Evolutionary conservation across 2,329 filamentous ascomycete species (phyloP).

Genomic region (Phyllosticta citriasiana): DNA sequence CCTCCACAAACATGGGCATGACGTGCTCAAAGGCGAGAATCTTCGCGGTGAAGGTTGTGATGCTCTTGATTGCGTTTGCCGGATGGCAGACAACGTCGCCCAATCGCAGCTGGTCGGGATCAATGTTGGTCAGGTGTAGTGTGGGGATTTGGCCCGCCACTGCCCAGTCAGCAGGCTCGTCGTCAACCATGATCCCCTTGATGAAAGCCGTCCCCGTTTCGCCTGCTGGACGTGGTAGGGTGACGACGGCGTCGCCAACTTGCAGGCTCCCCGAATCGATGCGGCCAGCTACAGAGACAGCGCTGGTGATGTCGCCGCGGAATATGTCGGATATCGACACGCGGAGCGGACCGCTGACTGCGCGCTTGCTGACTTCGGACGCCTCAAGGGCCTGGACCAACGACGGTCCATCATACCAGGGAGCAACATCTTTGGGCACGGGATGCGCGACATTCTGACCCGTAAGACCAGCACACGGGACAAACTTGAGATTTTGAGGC

Average conservation of each 20-base stretch:
- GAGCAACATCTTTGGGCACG: constrained; percentile 40
- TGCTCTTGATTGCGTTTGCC: constrained; percentile 55
- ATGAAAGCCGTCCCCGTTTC: constrained; percentile 59
- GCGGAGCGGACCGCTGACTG: constrained; percentile 68
- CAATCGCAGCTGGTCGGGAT: constrained; percentile 63
- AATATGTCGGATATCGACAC: constrained; percentile 86
- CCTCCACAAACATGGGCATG: constrained; percentile 78
- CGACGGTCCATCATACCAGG: constrained; percentile 75
- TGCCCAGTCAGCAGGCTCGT: constrained; percentile 69
- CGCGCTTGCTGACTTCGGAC: constrained; percentile 62
- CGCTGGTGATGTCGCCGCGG: constrained; percentile 65
- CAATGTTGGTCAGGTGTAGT: constrained; percentile 76
- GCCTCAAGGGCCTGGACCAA: constrained; percentile 76
- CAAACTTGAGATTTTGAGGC: constrained; percentile 68
- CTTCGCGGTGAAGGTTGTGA: constrained; percentile 70
- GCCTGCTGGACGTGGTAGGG: constrained; percentile 60
- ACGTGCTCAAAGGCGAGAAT: constrained; percentile 83
- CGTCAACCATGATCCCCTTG: constrained; percentile 71
- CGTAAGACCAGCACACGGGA: constrained; percentile 80
- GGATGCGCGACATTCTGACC: constrained; percentile 72
- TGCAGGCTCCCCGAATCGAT: constrained; percentile 79
- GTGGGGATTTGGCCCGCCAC: constrained; percentile 84
- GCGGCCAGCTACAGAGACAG: constrained; percentile 75
- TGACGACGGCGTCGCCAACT: constrained; percentile 66
- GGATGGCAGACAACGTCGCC: constrained; percentile 80